A percentile compares a stretch with the other conserved stretches of the same genome.
phyloP scores from a whole-genome alignment of 495 filamentous ascomycete genomes.

The Daldinia concentrica region DNA sequence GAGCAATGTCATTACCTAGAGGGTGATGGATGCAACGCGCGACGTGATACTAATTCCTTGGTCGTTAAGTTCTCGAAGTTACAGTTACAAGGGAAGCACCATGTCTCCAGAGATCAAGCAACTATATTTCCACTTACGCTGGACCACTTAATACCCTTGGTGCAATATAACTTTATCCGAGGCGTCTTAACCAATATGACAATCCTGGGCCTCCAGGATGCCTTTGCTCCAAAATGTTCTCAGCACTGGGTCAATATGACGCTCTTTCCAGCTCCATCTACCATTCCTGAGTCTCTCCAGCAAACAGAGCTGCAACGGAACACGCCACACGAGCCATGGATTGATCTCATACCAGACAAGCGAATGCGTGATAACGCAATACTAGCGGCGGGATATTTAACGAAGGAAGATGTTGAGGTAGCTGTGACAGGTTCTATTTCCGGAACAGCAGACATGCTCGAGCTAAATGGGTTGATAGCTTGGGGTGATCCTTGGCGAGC shows the following conservation, averaged over 20 bases:
- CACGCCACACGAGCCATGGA: constrained; percentile 60
- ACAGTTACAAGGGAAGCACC: neutral
- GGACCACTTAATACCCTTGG: constrained; percentile 47
- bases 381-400: constrained; percentile 49
- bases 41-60: neutral
- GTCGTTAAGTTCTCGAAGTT: neutral
- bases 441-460: constrained; percentile 13
- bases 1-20: neutral
- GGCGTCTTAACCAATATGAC: constrained; percentile 47
- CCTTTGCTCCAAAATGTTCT: constrained; percentile 32
- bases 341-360: constrained; percentile 63
- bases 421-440: constrained; percentile 44
- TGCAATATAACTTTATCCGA: constrained; percentile 52
- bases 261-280: constrained; percentile 31
- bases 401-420: constrained; percentile 57
- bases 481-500: constrained; percentile 58
- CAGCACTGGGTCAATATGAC: constrained; percentile 24
- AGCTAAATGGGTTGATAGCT: constrained; percentile 49
- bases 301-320: constrained; percentile 58
- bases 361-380: constrained; percentile 63
- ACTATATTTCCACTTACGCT: constrained; percentile 42
- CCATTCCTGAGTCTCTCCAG: constrained; percentile 53
- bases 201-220: constrained; percentile 25
- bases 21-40: neutral
- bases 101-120: neutral